Conservation (phyloP, 495 filamentous ascomycete genomes). For the Thozetella sp. region DNA sequence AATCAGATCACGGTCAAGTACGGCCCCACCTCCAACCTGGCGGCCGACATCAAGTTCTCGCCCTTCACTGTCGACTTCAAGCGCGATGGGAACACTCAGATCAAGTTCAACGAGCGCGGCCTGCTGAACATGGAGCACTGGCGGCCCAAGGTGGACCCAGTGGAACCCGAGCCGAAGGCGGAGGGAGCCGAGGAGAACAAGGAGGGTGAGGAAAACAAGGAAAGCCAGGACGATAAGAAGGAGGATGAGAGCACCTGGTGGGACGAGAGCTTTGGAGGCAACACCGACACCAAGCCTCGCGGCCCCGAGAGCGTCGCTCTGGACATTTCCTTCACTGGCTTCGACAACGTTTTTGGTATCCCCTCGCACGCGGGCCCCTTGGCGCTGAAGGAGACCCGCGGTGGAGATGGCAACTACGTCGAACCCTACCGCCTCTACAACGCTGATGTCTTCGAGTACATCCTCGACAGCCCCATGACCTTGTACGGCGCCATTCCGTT, state of each 20-base stretch:
- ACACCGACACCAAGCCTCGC: conserved; percentile 89
- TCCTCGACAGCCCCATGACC: conserved; percentile 97
- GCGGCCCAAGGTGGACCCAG: conserved; percentile 76
- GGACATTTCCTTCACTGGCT: conserved; percentile 90
- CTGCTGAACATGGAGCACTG: conserved; percentile 94
- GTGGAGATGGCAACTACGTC: conserved; percentile 79
- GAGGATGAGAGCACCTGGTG: conserved; percentile 92
- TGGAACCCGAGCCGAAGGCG: conserved; percentile 51
- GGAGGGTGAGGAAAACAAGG: conserved; percentile 25
- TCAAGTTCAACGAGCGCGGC: conserved; percentile 85
- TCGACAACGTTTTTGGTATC: conserved; percentile 91
- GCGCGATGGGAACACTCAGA: conserved; percentile 77
- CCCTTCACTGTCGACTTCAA: conserved; percentile 88
- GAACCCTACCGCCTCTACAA: conserved; percentile 98
- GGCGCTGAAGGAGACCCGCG: conserved; percentile 86
- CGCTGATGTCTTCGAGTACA: conserved; percentile 95
- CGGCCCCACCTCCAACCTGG: conserved; percentile 73
- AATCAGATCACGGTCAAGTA: conserved; percentile 77
- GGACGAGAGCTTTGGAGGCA: conserved; percentile 94
- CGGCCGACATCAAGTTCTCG: conserved; percentile 78
- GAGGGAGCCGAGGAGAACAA: conserved; percentile 38
- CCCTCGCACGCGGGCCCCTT: conserved; percentile 90
- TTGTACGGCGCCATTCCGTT: conserved; percentile 93
- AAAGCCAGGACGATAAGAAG: conserved; percentile 40
- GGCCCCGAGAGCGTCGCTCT: conserved; percentile 86